Evolutionary conservation across 371 early-diverging fungal species (phyloP), one percentile per base, ranked within the genome.

Genomic region (Haplosporangium sp.): DNA sequence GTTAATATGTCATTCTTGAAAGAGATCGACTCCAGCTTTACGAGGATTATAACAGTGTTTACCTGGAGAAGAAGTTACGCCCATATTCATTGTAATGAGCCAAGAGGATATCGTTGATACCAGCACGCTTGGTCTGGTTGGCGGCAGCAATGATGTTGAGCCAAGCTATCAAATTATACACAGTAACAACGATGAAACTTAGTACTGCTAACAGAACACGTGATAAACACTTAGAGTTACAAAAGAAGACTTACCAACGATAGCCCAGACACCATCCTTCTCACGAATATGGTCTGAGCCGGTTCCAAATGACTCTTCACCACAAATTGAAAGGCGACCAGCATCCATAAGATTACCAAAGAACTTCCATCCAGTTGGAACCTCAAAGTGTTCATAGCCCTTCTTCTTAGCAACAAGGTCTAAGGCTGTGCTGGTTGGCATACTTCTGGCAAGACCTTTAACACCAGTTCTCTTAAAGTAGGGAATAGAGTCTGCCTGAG

Each of bases 261-360:
- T 85, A 53, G 99, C 99, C 99, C 99, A 99, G 57, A 99, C 81
- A 56, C 99, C 99, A 86, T 99, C 99, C 90, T 99, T 99, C 83
- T 99, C 99, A 58, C 99, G 95, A 65, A 99, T 96, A 73, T 98
- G 98, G 83, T 98, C 97, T 0, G 96, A 96, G 52, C 99, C 99
- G 9, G 98, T 98, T 71, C 99, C 99, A 83, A 99, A 99, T 4
- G 94, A 93, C 85, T 99, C 99, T 82, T 99, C 99, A 62, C 99
- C 99, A 79, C 99, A 99, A 72, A 99, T 94, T 2, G 96, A 96
- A 67, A 96, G 88, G 55, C 93, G 88, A n/a, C 92, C 93, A 37
- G 97, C 97, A 81, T 99, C 99, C 98, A 99, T 98, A 60, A 99
- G 86, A 85, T 98, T 98, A 53, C 99, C 98, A 91, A 99, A 98